A percentile compares a stretch with the other conserved stretches of the same genome.
Evolutionary conservation across 306 rosid species (phyloP).

Genomic region (Prunus fruticosa): DNA sequence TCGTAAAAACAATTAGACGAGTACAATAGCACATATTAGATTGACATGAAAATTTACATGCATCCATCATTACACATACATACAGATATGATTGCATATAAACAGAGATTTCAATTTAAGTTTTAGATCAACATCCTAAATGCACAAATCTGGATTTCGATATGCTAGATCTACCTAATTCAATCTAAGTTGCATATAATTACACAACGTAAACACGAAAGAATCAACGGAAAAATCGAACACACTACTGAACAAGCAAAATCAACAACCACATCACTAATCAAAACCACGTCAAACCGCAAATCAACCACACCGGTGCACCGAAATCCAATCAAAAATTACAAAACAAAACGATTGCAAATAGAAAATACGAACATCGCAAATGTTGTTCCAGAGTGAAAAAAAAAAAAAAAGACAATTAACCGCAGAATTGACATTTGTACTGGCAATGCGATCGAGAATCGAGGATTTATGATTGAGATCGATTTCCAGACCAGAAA

Average conservation of each 20-base stretch:
- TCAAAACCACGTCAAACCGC: not conserved
- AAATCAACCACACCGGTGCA: not conserved
- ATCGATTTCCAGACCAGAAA: not conserved
- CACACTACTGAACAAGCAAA: not conserved
- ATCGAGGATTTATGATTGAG: slow-evolving; percentile 8
- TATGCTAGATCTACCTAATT: slow-evolving; percentile 51
- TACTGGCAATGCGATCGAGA: not conserved
- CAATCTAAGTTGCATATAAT: not conserved
- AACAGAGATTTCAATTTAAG: not conserved
- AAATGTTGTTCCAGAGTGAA: not conserved
- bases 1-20: slow-evolving; percentile 7
- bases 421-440: not conserved
- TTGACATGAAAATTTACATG: not conserved
- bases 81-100: not conserved
- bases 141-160: not conserved
- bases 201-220: not conserved
- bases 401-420: not conserved
- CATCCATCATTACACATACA: not conserved
- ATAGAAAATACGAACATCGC: not conserved
- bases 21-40: not conserved
- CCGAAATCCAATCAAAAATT: not conserved
- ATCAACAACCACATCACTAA: not conserved
- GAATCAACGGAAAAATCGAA: not conserved
- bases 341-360: not conserved
- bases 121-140: slow-evolving; percentile 20